Evolutionary conservation across 2,329 filamentous ascomycete genomes (phyloP), one percentile per base, ranked within the genome.

Genomic region (Fonsecaea nubica): DNA sequence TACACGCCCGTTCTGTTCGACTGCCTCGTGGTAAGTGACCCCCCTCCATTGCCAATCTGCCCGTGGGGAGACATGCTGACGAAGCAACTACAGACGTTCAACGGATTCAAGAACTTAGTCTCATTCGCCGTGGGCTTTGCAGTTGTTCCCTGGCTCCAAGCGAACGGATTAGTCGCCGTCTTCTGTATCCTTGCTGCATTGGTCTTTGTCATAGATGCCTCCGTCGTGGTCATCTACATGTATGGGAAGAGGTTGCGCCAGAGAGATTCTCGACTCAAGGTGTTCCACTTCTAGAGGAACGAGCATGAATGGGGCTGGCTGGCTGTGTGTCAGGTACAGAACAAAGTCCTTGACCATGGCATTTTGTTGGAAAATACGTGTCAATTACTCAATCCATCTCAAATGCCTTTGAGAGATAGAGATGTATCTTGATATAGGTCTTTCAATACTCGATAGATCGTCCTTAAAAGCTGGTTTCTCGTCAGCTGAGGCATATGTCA

Each of bases 31-130:
- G 55, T 58, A 42, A 25, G 35, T 42, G 4, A 8, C 3, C 15
- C 18, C 36, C 30, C 15, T 36, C 36, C 25, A 13, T 6, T 7
- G 5, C 7, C 3, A 6, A 18, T 32, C 30, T 30, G 4, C 4
- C 30, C 30, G 13, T 40, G 18, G 6, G 10, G 13, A 4, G 8
- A 15, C 4, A 10, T 33, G 10, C 10, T 21, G 15, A 33, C 21
- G 12, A 42, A 15, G 3, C 3, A 8, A 25, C 36, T 18, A 38
- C 30, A 58, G 55, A 58, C 54, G 4, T 60, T 65, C 57, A 61
- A 65, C n/a, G 63, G 57, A 8, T 50, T 62, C 25, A 65, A 65
- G 38, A 65, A 65, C 21, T 8, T 65, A 8, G 50, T 65, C 4
- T 65, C 50, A 4, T 65, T 65, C 21, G 63, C 32, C 4, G 35